Evolutionary conservation across 2,329 filamentous ascomycete species (phyloP).

Genomic region (Penicillium sp.): DNA sequence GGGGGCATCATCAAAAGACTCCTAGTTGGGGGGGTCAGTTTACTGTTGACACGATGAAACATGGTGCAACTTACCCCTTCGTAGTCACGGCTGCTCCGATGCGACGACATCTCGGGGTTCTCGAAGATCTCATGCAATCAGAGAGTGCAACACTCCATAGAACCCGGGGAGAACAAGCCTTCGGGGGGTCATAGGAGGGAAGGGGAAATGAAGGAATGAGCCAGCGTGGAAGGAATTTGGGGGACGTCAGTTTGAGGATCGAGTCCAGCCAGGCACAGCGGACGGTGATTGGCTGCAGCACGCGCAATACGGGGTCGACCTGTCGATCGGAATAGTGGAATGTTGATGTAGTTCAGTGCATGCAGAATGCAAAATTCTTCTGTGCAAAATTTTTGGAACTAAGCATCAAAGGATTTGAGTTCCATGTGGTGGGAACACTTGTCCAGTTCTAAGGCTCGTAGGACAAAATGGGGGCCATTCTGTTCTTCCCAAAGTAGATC

Average conservation of each 20-base stretch:
- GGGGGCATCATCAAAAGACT: constrained; percentile 77
- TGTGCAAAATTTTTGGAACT: too few species aligned
- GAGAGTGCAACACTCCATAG: constrained; percentile 14
- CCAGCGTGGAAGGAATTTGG: constrained; percentile 16
- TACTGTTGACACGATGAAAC: constrained; percentile 10
- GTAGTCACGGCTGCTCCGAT: constrained; percentile 39
- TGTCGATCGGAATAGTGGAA: constrained; percentile 18
- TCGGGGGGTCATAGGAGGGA: constrained; percentile 8
- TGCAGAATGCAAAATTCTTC: constrained; percentile 8
- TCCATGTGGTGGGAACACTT: too few species aligned
- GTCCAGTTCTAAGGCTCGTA: too few species aligned
- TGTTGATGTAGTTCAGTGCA: constrained; percentile 4
- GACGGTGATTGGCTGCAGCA: constrained; percentile 17
- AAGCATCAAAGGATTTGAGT: too few species aligned
- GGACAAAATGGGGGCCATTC: neutral
- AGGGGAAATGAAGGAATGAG: constrained; percentile 9
- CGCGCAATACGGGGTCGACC: constrained; percentile 11
- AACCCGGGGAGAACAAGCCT: constrained; percentile 8
- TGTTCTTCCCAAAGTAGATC: too few species aligned
- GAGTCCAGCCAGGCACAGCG: constrained; percentile 18
- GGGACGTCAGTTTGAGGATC: constrained; percentile 15
- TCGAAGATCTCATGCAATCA: constrained; percentile 16
- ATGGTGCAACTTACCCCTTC: constrained; percentile 35
- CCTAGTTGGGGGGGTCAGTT: constrained; percentile 45
- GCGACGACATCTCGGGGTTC: constrained; percentile 33